Conservation (phyloP, 495 filamentous ascomycete species). For the Ramalina peruviana region DNA sequence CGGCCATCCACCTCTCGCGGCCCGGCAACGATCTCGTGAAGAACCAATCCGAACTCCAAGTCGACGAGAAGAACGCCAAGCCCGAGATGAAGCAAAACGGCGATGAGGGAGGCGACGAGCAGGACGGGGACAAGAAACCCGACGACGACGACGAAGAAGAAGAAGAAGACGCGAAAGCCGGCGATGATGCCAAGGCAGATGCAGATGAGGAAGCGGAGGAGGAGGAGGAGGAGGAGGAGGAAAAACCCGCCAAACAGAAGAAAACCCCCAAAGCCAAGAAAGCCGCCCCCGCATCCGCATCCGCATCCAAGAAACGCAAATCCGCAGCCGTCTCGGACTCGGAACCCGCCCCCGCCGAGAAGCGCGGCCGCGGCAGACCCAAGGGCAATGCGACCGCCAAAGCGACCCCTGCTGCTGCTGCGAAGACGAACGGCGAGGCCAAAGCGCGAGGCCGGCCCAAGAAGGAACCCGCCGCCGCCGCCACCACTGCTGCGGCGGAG, state of each 20-base stretch:
- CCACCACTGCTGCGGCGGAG: not conserved
- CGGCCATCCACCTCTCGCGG: slow-evolving; percentile 41
- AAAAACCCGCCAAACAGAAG: slow-evolving; percentile 11
- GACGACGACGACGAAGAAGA: slow-evolving; percentile 5
- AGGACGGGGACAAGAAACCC: slow-evolving; percentile 6
- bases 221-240: slow-evolving; percentile 23
- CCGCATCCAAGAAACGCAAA: slow-evolving; percentile 19
- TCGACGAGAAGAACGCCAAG: slow-evolving; percentile 23
- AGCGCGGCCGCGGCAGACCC: slow-evolving; percentile 30
- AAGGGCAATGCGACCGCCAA: slow-evolving; percentile 20
- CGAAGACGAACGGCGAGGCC: slow-evolving; percentile 10
- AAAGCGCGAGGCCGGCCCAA: slow-evolving; percentile 5
- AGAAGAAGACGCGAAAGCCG: not conserved
- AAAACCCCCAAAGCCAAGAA: not conserved
- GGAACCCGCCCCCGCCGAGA: slow-evolving; percentile 16
- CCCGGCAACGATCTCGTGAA: slow-evolving; percentile 53
- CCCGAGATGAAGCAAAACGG: slow-evolving; percentile 15
- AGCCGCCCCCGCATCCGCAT: slow-evolving; percentile 1
- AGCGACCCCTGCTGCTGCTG: slow-evolving; percentile 4
- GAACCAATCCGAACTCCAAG: slow-evolving; percentile 36
- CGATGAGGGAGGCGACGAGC: slow-evolving; percentile 12
- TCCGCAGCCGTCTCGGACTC: slow-evolving; percentile 11
- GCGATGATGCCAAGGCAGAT: slow-evolving; percentile 6
- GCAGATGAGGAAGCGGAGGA: slow-evolving; percentile 13
- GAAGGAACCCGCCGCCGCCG: slow-evolving; percentile 5